Base-by-base conservation (phyloP, 2,329 filamentous ascomycete species). In the Aspergillus brunneoviolaceus region DNA sequence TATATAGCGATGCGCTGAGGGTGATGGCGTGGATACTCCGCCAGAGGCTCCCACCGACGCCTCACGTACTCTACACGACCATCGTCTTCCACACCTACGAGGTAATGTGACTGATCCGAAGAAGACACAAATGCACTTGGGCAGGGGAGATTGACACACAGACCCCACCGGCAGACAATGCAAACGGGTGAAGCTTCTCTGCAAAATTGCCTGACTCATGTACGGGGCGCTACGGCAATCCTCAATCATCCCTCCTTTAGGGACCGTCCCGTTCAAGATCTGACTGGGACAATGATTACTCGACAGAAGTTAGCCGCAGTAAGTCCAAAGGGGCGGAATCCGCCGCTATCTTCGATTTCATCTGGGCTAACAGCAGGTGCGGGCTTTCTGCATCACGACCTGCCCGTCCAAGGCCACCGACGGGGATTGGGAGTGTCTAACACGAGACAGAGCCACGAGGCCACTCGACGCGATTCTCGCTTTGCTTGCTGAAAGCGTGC, bases 31-130 rank as follows among this genome's bases (percentile, higher is more conserved):
- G 27, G 27, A 29, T 29, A 29, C 27, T 29, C 1, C 27, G 27
- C 27, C 33, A 35, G 33, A 35, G 1, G 33, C 11, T 14, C 4
- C 16, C 50, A 4, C 29, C 50, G 2, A 39, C 31, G 9, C 16
- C 27, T 7, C 16, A 19, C 2, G 9, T 23, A 14, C 19, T 52
- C 12, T 52, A 52, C 29, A 6, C 50, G 16, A 33, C 50, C n/a
- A 52, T 52, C 35, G 50, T 52, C 29, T 52, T 52, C 7, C 50
- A 52, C 12, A 39, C 50, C 16, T 52, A 39, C 29, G 50, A 52
- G 50, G 50, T 52, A 19, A 33, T 19, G 12, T 23, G 31, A n/a
- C 23, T 21, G 10, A 39, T 14, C n/a, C 2, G 2, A 10, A 12
- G 50, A 52, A 9, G 5, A 27, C 27, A 27, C 25, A 27, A 27